These are phyloP conservation scores for Melampsora americana DNA, from an alignment of 1,284 basidiomycete genomes.

Conservation along the genomic window DNA sequence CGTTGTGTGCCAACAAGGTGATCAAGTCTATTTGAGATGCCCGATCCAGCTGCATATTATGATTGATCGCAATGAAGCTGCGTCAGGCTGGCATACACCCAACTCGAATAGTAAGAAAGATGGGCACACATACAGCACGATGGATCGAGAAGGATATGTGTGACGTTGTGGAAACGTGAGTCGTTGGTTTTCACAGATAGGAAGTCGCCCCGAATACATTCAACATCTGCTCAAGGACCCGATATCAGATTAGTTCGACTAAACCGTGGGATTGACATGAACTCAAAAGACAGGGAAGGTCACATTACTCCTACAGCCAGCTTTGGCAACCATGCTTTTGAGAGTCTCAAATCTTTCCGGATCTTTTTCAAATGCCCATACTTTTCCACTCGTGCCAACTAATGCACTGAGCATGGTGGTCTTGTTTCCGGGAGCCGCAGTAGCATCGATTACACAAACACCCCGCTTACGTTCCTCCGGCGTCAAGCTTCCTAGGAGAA, in stretches of 20 bases:
- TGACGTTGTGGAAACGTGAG: constrained; percentile 64
- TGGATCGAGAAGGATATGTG: constrained; percentile 85
- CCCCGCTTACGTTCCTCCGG: constrained; percentile 45
- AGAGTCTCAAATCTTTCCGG: constrained; percentile 73
- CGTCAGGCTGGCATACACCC: not conserved
- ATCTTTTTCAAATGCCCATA: constrained; percentile 78
- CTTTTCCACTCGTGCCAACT: constrained; percentile 75
- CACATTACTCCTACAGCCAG: constrained; percentile 65
- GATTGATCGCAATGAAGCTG: constrained; percentile 37
- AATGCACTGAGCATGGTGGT: constrained; percentile 87
- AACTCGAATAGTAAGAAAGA: not conserved
- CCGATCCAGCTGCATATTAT: constrained; percentile 49
- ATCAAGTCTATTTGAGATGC: constrained; percentile 51
- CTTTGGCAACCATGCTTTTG: constrained; percentile 73
- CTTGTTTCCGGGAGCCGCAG: constrained; percentile 96
- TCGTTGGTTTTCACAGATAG: constrained; percentile 67
- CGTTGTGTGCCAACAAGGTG: constrained; percentile 54
- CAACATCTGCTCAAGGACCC: constrained; percentile 58
- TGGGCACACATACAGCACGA: constrained; percentile 62
- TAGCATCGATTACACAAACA: constrained; percentile 76
- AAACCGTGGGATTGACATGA: no score
- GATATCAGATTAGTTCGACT: not conserved
- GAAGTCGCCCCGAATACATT: constrained; percentile 73
- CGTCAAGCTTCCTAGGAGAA: constrained; percentile 62
- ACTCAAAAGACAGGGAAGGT: not conserved